phyloP scores from a whole-genome alignment of 2,329 filamentous ascomycete genomes.

The Pseudodiploospora longispora region DNA sequence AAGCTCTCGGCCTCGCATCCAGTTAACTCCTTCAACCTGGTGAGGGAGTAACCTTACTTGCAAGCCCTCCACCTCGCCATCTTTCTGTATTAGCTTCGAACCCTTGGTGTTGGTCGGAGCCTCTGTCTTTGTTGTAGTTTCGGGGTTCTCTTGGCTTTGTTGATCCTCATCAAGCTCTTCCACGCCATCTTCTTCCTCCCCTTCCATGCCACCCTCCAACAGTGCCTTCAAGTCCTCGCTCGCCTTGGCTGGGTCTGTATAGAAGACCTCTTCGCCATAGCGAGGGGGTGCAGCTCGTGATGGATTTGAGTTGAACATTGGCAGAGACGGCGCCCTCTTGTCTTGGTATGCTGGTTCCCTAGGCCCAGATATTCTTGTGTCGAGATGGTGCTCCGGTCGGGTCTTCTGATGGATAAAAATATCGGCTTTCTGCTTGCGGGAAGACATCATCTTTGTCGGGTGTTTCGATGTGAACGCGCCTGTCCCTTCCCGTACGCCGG shows the following conservation, averaged over 20 bases:
- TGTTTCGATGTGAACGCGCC: slow-evolving; percentile 27
- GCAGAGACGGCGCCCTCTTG: slow-evolving; percentile 36
- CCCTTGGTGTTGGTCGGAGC: slow-evolving; percentile 10
- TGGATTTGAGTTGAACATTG: slow-evolving; percentile 39
- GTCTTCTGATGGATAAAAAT: slow-evolving; percentile 47
- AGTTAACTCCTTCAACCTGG: slow-evolving; percentile 86
- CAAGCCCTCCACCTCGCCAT: slow-evolving; percentile 62
- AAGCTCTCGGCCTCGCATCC: slow-evolving; percentile 91
- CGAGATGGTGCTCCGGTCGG: slow-evolving; percentile 50
- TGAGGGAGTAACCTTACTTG: slow-evolving; percentile 85
- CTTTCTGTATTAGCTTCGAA: slow-evolving; percentile 28
- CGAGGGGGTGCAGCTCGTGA: slow-evolving; percentile 6
- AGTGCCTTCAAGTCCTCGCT: slow-evolving; percentile 71
- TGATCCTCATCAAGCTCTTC: slow-evolving; percentile 28
- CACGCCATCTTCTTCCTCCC: slow-evolving; percentile 49
- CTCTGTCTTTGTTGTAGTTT: slow-evolving; percentile 15
- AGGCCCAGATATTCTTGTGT: slow-evolving; percentile 39
- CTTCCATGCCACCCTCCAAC: slow-evolving; percentile 74
- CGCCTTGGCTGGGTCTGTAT: slow-evolving; percentile 64
- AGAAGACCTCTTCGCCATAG: slow-evolving; percentile 44
- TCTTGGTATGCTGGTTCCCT: slow-evolving; percentile 38
- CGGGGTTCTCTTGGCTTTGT: slow-evolving; percentile 2
- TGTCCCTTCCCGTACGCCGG: slow-evolving; percentile 13
- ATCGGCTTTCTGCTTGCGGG: slow-evolving; percentile 47
- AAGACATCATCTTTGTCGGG: slow-evolving; percentile 36